These are phyloP conservation scores for Pseudogymnoascus sp. DNA, from an alignment of 2,329 filamentous ascomycete genomes.

Conservation along the genomic window DNA sequence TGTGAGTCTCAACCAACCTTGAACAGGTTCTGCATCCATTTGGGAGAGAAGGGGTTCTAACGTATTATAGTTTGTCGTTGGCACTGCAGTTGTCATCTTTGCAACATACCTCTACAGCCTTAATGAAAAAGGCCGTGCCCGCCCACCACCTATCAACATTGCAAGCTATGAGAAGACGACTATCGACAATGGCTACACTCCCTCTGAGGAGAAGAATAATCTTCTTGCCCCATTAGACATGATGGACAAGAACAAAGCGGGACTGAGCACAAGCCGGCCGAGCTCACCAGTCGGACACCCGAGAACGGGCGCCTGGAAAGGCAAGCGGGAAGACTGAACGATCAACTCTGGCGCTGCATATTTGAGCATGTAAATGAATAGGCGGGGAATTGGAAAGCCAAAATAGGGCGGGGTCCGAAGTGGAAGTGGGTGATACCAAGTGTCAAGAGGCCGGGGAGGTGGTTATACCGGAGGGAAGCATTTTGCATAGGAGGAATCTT, in stretches of 20 bases:
- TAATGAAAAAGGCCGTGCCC: slow-evolving; percentile 48
- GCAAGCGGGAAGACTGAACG: not conserved
- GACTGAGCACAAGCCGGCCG: slow-evolving; percentile 44
- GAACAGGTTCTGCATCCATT: not conserved
- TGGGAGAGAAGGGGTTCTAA: not conserved
- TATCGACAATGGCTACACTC: slow-evolving; percentile 29
- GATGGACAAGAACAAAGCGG: slow-evolving; percentile 33
- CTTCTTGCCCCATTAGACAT: slow-evolving; percentile 19
- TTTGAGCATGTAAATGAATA: not conserved
- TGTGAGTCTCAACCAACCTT: slow-evolving; percentile 43
- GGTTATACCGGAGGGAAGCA: not conserved
- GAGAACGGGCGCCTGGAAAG: slow-evolving; percentile 26
- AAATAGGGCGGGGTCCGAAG: not conserved
- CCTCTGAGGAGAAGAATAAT: slow-evolving; percentile 15
- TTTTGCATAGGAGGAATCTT: not conserved
- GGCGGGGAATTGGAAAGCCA: not conserved
- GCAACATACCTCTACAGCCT: slow-evolving; percentile 80
- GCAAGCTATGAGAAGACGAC: slow-evolving; percentile 64
- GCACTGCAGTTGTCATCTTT: slow-evolving; percentile 67
- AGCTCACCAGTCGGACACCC: slow-evolving; percentile 38
- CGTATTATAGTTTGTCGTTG: slow-evolving; percentile 61
- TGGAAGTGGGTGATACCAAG: not conserved
- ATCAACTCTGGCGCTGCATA: not conserved
- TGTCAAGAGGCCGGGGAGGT: not conserved
- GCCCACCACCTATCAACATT: slow-evolving; percentile 58